Base-by-base conservation (phyloP, 2,329 filamentous ascomycete species). In the Phialocephala subalpina region DNA sequence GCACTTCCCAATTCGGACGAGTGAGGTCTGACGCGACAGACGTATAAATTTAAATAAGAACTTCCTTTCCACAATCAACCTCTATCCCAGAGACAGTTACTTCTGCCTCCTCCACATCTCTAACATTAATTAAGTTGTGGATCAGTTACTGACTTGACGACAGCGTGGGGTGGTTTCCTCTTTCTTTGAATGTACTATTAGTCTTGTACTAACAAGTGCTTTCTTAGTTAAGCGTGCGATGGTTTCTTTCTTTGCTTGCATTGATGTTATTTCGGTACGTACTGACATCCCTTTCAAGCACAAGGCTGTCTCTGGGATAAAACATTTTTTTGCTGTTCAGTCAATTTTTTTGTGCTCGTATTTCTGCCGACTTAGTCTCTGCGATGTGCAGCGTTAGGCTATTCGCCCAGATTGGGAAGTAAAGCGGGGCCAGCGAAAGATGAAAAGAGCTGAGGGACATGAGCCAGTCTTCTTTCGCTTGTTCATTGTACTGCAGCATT, bases 331-430 rank as follows among this genome's bases (percentile, higher is more conserved):
- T 45, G 12, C 20, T 45, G 18, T 45, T 45, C 3, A n/a, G 5
- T 2, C 3, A 20, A 3, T 45, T 45, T 45, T 45, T 45, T 45
- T n/a, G 42, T 45, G 42, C 42, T n/a, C n/a, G 42, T 8, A 18
- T 45, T 45, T 45, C 14, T 45, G 14, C 6, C 42, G 14, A 45
- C 42, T 45, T 45, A 9, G 42, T 45, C 42, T 45, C 9, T 45
- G 42, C 42, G 42, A 45, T 45, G 42, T n/a, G n/a, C 42, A 45
- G 42, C 42, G 42, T n/a, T 45, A 45, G 7, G 42, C 42, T 45
- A 45, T n/a, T n/a, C 42, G 36, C 42, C 16, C 20, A n/a, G 12
- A 45, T n/a, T 45, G 2, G 42, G 42, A n/a, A n/a, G 3, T 45
- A 3, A 45, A 8, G n/a, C n/a, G n/a, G n/a, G n/a, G n/a, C n/a